A percentile compares a stretch with the other conserved stretches of the same genome.
These are phyloP conservation scores for Dryas octopetala DNA, from an alignment of 306 rosid species.

Conservation along the genomic window DNA sequence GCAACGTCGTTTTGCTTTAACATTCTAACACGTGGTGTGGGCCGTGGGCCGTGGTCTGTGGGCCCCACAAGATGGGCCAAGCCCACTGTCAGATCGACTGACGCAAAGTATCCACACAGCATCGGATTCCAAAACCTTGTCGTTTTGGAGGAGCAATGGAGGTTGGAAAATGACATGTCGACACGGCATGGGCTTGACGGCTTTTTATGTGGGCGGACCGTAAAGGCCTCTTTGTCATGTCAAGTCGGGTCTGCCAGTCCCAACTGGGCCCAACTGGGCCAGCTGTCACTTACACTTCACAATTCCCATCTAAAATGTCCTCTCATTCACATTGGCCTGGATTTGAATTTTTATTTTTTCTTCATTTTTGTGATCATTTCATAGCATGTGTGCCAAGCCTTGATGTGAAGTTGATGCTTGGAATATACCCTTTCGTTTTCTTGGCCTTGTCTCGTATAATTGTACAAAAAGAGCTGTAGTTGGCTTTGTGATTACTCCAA, in stretches of 20 bases:
- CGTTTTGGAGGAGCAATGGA: neutral
- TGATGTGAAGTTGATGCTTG: constrained; percentile 9
- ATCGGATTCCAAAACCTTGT: neutral
- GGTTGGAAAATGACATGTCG: neutral
- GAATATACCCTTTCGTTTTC: constrained; percentile 23
- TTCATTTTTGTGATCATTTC: too few relatives aligned
- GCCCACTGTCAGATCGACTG: neutral
- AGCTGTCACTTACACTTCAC: too few relatives aligned
- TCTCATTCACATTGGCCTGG: too few relatives aligned
- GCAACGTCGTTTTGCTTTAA: neutral
- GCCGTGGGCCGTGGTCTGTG: neutral
- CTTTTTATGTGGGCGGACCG: too few relatives aligned
- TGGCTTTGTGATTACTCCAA: neutral
- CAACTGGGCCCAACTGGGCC: neutral
- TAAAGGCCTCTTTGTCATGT: neutral
- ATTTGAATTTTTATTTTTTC: too few relatives aligned
- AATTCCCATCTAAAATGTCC: too few relatives aligned
- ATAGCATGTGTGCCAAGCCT: neutral
- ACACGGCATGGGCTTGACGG: neutral
- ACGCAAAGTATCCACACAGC: neutral
- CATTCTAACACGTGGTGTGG: neutral
- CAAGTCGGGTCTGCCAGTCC: too few relatives aligned
- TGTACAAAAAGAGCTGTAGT: too few relatives aligned
- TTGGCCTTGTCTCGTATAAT: neutral
- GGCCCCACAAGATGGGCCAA: neutral